phyloP scores from a whole-genome alignment of 768 basidiomycete genomes.

The Tylopilus sp. region DNA sequence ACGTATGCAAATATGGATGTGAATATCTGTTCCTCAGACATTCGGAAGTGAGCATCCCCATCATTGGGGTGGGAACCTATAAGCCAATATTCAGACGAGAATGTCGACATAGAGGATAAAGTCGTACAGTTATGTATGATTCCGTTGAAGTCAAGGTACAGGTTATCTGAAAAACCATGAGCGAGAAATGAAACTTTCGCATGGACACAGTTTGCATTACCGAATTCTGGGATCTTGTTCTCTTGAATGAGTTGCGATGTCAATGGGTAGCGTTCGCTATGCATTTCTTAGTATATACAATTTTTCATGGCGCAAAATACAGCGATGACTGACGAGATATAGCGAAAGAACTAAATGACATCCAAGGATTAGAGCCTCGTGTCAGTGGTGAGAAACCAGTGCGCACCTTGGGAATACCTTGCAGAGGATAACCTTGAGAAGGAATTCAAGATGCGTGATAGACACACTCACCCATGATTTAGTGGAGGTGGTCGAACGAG shows the following conservation, averaged over 20 bases:
- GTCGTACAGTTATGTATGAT: constrained; percentile 80
- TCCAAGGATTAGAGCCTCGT: constrained; percentile 5
- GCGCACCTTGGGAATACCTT: constrained; percentile 67
- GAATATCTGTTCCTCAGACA: constrained; percentile 96
- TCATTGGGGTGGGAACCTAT: constrained; percentile 94
- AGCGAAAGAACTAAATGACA: constrained; percentile 81
- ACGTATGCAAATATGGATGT: constrained; percentile 97
- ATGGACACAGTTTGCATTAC: constrained; percentile 37
- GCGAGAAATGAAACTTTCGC: background rate
- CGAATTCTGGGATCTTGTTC: constrained; percentile 99
- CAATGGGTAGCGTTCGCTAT: constrained; percentile 93
- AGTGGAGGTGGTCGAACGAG: constrained; percentile 2
- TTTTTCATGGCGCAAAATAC: background rate
- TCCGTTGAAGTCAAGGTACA: constrained; percentile 93
- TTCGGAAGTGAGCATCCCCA: constrained; percentile 90
- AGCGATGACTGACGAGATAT: constrained; percentile 69
- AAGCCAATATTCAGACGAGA: background rate
- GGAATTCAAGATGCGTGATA: background rate
- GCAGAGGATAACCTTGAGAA: constrained; percentile 2
- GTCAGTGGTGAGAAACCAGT: background rate
- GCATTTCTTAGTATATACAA: constrained; percentile 9
- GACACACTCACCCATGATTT: constrained; percentile 22
- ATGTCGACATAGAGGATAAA: background rate
- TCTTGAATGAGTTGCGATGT: constrained; percentile 97
- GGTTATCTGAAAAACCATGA: constrained; percentile 58